Base-by-base conservation (phyloP, 257 asterid genomes). In the Fraxinus excelsior region DNA sequence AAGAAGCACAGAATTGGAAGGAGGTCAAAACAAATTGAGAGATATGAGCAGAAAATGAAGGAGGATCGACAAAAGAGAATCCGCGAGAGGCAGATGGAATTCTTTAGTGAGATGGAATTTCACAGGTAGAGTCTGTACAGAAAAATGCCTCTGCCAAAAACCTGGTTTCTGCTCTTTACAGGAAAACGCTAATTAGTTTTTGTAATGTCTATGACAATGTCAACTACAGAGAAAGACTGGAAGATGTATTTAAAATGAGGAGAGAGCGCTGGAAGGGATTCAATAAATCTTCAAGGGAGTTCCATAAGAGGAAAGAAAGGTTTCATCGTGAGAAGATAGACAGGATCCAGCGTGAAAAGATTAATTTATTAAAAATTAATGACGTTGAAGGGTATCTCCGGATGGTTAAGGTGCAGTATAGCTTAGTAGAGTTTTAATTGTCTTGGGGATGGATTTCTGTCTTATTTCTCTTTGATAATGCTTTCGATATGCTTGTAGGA, bases 341-440 rank as follows among this genome's bases (percentile, higher is more conserved):
- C 83, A 88, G 98, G 85, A 96, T 96, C 82, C 99, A 96, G 86
- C 98, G 99, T 13, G 99, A 96, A 85, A 96, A 96, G 85, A 96
- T 96, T 87, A 96, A 96, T 88, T 84, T 96, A 72, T 78, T 96
- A 80, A 96, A 96, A 85, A 90, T 96, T 82, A 96, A 96, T 89
- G 99, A 96, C 32, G 99, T 96, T 65, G 99, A 96, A 89, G 99
- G 99, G 75, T 96, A 96, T 84, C 97, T 96, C 80, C 94, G 99
- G 79, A 96, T 96, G 99, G 98, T 96, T 82, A 87, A 96, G 99
- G 99, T 94, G 83, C 86, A 79, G 81, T 72, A 51, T 68, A 64
- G 71, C 38, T 76, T 71, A 19, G 46, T 81, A 51, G 26, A 21
- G 40, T 73, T 58, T 53, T 73, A 31, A 53, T 25, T 26, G 32